phyloP scores from a whole-genome alignment of 2,329 filamentous ascomycete genomes.

The Orbilia quercus region DNA sequence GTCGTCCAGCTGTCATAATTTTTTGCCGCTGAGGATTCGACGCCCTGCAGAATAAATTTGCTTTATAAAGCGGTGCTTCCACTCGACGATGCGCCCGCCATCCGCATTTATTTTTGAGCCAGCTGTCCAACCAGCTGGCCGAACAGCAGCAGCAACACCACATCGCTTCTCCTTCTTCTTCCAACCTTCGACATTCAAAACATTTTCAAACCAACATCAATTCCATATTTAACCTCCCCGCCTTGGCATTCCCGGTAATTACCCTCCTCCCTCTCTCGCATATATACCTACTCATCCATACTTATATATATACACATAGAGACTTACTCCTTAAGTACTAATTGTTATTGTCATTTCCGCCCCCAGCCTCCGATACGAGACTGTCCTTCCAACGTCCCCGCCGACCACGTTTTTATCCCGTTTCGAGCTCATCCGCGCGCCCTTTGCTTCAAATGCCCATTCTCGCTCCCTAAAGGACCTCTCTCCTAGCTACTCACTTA shows the following conservation, averaged over 20 bases:
- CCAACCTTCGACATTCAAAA: too few relatives aligned
- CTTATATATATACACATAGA: neutral
- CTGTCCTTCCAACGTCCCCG: slow-evolving; percentile 14
- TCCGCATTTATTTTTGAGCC: slow-evolving; percentile 31
- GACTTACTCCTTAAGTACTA: too few relatives aligned
- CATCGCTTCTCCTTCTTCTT: neutral
- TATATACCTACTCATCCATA: too few relatives aligned
- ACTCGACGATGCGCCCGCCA: slow-evolving; percentile 25
- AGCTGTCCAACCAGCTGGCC: too few relatives aligned
- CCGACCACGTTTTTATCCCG: slow-evolving; percentile 44
- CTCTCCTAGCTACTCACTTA: slow-evolving; percentile 1
- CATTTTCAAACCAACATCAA: too few relatives aligned
- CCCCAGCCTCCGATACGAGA: too few relatives aligned
- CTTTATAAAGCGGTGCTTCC: neutral
- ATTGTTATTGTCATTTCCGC: too few relatives aligned
- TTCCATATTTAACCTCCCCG: too few relatives aligned
- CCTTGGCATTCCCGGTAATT: too few relatives aligned
- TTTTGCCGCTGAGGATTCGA: neutral
- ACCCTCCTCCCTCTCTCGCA: neutral
- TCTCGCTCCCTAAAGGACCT: slow-evolving; percentile 29
- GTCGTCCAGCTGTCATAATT: neutral
- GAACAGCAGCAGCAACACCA: too few relatives aligned
- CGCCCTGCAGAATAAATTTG: neutral
- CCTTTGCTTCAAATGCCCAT: slow-evolving; percentile 34
- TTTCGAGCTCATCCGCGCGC: slow-evolving; percentile 13